Conservation (phyloP, 1,284 basidiomycete genomes). For the Volvariella volvacea region DNA sequence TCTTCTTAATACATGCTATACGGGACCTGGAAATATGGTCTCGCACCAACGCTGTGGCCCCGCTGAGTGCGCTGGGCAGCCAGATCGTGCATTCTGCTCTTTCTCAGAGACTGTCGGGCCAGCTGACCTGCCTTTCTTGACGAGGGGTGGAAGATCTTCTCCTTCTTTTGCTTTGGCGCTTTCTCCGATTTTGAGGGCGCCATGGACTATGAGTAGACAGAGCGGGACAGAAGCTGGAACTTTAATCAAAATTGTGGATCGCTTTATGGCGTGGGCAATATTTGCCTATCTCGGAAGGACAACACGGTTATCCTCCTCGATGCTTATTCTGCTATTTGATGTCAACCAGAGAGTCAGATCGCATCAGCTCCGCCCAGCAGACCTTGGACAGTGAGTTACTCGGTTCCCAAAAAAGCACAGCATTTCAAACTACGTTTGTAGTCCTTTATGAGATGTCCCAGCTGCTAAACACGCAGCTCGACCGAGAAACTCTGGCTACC, state of each 20-base stretch:
- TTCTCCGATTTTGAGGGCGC: conserved; percentile 29
- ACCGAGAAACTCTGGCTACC: conserved; percentile 76
- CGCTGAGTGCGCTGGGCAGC: conserved; percentile 51
- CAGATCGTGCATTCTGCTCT: conserved; percentile 59
- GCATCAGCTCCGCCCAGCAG: conserved; percentile 67
- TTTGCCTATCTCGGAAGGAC: neutral
- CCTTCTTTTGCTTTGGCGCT: conserved; percentile 45
- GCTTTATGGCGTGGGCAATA: conserved; percentile 18
- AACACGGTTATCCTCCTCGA: neutral
- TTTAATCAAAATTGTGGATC: too few species aligned
- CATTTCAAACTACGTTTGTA: conserved; percentile 27
- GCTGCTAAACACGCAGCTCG: conserved; percentile 74
- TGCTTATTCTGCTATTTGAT: conserved; percentile 18
- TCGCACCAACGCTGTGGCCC: conserved; percentile 46
- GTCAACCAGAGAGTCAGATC: conserved; percentile 58
- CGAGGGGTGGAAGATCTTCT: conserved; percentile 74
- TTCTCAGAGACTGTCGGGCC: conserved; percentile 63
- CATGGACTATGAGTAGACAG: conserved; percentile 18
- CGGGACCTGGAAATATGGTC: too few species aligned
- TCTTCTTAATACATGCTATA: too few species aligned
- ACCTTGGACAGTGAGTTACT: conserved; percentile 66
- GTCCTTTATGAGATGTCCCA: conserved; percentile 80
- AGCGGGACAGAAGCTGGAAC: too few species aligned
- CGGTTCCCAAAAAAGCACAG: neutral
- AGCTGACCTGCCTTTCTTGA: conserved; percentile 82